Conservation (phyloP, 768 basidiomycete species). For the Mycena indigotica region DNA sequence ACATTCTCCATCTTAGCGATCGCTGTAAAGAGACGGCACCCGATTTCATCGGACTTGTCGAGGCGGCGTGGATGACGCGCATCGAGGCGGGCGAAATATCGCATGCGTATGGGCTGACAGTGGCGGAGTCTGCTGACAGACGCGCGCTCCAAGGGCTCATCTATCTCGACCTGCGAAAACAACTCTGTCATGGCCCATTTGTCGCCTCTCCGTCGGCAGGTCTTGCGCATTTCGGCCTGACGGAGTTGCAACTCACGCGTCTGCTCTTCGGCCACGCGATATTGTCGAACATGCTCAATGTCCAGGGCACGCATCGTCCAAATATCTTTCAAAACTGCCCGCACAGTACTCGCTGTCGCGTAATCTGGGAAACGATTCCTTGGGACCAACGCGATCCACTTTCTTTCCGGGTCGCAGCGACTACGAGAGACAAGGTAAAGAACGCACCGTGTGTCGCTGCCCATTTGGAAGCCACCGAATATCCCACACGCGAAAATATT, state of each 20-base stretch:
- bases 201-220: neutral
- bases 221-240: neutral
- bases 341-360: neutral
- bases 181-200: neutral
- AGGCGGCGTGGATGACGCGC: neutral
- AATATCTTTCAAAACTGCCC: neutral
- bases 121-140: neutral
- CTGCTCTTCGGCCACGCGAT: constrained; percentile 3
- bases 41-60: neutral
- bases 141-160: neutral
- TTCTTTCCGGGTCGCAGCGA: neutral
- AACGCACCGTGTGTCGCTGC: neutral
- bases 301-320: neutral
- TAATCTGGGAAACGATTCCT: neutral
- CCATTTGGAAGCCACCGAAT: neutral
- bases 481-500: neutral
- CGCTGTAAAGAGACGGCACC: neutral
- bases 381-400: neutral
- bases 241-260: neutral
- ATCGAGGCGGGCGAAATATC: neutral
- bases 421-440: neutral
- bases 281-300: neutral
- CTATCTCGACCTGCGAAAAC: neutral
- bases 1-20: neutral
- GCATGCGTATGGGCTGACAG: neutral